These are phyloP conservation scores for Porodaedalea pini DNA, from an alignment of 1,284 basidiomycete species.

Conservation along the genomic window DNA sequence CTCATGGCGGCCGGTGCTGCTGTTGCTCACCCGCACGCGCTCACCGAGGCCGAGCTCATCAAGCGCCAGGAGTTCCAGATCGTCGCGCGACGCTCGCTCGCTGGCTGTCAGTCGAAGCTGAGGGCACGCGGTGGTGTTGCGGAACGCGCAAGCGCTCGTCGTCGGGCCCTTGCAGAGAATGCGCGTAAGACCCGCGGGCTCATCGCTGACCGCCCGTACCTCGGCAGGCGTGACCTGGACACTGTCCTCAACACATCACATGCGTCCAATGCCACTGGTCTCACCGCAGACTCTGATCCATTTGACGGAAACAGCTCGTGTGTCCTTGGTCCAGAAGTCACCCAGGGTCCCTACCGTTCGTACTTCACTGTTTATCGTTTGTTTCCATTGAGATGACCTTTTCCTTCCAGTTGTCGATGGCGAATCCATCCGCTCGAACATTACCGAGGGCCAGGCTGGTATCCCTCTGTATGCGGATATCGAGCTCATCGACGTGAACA, in stretches of 20 bases:
- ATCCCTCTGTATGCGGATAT: constrained; percentile 44
- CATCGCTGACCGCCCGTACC: neutral
- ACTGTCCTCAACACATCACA: neutral
- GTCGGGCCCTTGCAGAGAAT: neutral
- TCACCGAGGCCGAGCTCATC: neutral
- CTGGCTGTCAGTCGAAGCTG: neutral
- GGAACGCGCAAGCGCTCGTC: constrained; percentile 3
- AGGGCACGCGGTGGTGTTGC: constrained; percentile 3
- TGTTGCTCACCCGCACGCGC: neutral
- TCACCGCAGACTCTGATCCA: constrained; percentile 9
- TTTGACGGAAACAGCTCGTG: constrained; percentile 7
- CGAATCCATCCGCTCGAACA: constrained; percentile 24
- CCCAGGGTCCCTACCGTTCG: constrained; percentile 7
- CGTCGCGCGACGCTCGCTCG: neutral
- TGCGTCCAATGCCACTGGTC: constrained; percentile 4
- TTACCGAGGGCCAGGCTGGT: constrained; percentile 23
- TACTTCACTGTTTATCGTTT: too few species aligned
- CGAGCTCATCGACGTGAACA: constrained; percentile 47
- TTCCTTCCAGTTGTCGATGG: constrained; percentile 10
- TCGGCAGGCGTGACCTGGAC: constrained; percentile 4
- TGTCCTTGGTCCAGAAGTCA: constrained; percentile 10
- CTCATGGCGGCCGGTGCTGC: neutral
- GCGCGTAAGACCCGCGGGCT: constrained; percentile 2
- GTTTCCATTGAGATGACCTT: neutral
- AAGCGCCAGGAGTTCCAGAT: constrained; percentile 5